Conservation (phyloP, 306 rosid genomes). For the Cucumis sativus region DNA sequence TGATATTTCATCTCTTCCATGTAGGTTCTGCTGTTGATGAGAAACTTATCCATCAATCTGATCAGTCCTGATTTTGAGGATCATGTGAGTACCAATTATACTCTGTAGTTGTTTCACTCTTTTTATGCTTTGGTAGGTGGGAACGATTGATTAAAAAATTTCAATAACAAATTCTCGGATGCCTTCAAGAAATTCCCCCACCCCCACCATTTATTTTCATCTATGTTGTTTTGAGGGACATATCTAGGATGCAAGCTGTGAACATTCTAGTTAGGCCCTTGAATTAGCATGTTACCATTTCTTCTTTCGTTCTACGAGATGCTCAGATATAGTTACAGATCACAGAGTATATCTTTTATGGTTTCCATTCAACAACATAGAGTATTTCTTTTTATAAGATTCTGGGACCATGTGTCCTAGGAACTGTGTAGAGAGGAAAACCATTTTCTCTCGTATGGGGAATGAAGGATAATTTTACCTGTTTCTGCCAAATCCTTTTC, state of each 20-base stretch:
- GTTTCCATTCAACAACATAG: not conserved
- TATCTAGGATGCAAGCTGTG: not conserved
- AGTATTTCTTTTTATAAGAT: not conserved
- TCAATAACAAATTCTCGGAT: not conserved
- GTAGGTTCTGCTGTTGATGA: constrained; percentile 86
- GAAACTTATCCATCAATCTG: constrained; percentile 84
- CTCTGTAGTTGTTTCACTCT: not conserved
- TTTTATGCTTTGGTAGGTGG: not conserved
- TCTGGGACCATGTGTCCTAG: not conserved
- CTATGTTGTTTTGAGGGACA: not conserved
- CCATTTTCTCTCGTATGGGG: not conserved
- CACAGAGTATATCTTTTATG: not conserved
- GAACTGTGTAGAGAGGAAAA: not conserved
- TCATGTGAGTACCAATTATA: constrained; percentile 50
- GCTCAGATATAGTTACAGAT: not conserved
- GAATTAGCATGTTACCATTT: not conserved
- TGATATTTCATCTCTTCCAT: constrained; percentile 8
- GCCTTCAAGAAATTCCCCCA: no score
- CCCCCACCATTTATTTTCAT: not conserved
- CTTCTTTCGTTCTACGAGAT: not conserved
- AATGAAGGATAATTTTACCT: not conserved
- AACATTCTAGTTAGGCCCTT: not conserved
- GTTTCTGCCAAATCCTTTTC: not conserved
- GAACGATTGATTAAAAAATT: not conserved
- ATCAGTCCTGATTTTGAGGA: constrained; percentile 82